Conservation (phyloP, 2,329 filamentous ascomycete species). For the Stagonosporopsis cucurbitacearum region DNA sequence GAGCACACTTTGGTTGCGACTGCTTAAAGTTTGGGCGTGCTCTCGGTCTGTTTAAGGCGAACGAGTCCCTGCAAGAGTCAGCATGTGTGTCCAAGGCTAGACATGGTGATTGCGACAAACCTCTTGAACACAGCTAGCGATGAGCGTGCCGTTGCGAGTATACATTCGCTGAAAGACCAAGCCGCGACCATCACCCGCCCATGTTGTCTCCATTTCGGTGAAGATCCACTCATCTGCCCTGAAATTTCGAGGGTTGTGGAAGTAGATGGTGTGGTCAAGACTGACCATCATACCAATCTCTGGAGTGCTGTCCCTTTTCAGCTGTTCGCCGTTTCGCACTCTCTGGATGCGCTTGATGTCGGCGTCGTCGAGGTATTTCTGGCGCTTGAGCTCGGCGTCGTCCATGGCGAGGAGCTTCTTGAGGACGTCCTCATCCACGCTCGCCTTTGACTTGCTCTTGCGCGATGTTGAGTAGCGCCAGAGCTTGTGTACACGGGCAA, state of each 20-base stretch:
- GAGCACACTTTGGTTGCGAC: not conserved
- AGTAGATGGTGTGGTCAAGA: conserved; percentile 72
- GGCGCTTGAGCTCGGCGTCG: conserved; percentile 50
- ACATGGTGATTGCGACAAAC: conserved; percentile 49
- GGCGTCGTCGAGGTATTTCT: conserved; percentile 56
- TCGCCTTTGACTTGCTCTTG: conserved; percentile 45
- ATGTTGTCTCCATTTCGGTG: conserved; percentile 79
- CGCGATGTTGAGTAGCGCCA: conserved; percentile 70
- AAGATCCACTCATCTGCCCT: conserved; percentile 75
- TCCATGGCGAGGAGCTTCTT: conserved; percentile 55
- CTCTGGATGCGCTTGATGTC: conserved; percentile 55
- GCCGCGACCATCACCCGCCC: conserved; percentile 78
- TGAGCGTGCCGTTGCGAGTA: conserved; percentile 70
- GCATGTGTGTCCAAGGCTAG: not conserved
- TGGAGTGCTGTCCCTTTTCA: conserved; percentile 58
- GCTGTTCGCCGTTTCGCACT: conserved; percentile 49
- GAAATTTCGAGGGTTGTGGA: conserved; percentile 59
- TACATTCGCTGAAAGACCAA: conserved; percentile 79
- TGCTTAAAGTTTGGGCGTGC: conserved; percentile 15
- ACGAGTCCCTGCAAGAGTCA: conserved; percentile 16
- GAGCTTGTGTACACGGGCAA: conserved; percentile 79
- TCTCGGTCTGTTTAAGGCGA: conserved; percentile 16
- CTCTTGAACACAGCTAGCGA: conserved; percentile 84
- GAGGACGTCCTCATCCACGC: conserved; percentile 52
- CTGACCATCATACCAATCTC: conserved; percentile 85